phyloP scores from a whole-genome alignment of 2,329 filamentous ascomycete genomes.

The Lasiodiplodia citricola region DNA sequence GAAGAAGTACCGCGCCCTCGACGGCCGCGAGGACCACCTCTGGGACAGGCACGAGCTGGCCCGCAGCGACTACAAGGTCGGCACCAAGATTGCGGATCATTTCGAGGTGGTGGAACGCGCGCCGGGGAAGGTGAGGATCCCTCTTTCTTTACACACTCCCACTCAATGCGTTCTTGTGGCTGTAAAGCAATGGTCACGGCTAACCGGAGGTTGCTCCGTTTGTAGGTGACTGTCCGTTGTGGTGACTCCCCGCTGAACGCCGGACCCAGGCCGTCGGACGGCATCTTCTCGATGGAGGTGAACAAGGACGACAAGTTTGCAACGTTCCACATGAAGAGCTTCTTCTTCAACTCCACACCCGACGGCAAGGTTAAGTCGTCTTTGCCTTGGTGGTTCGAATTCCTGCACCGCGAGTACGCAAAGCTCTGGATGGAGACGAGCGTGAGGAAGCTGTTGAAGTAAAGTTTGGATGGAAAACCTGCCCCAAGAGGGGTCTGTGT shows the following conservation, averaged over 20 bases:
- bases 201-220: conserved; percentile 21
- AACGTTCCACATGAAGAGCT: conserved; percentile 47
- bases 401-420: conserved; percentile 43
- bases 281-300: conserved; percentile 48
- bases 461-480: background rate
- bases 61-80: conserved; percentile 40
- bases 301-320: conserved; percentile 42
- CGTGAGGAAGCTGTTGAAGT: conserved; percentile 44
- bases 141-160: background rate
- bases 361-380: conserved; percentile 39
- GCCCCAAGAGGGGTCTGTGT: background rate
- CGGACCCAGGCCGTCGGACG: conserved; percentile 40
- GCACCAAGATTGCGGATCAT: conserved; percentile 46
- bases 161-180: background rate
- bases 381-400: conserved; percentile 39
- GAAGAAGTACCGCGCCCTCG: conserved; percentile 41
- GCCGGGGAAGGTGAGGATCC: conserved; percentile 40
- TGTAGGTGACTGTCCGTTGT: conserved; percentile 45
- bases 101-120: conserved; percentile 48
- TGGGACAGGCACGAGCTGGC: conserved; percentile 44
- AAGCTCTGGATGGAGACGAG: conserved; percentile 51
- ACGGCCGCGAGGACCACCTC: conserved; percentile 39
- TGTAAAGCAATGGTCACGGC: background rate
- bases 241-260: conserved; percentile 43
- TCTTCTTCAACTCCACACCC: conserved; percentile 46